Conservation (phyloP, 306 rosid species). For the Quercus robur region DNA sequence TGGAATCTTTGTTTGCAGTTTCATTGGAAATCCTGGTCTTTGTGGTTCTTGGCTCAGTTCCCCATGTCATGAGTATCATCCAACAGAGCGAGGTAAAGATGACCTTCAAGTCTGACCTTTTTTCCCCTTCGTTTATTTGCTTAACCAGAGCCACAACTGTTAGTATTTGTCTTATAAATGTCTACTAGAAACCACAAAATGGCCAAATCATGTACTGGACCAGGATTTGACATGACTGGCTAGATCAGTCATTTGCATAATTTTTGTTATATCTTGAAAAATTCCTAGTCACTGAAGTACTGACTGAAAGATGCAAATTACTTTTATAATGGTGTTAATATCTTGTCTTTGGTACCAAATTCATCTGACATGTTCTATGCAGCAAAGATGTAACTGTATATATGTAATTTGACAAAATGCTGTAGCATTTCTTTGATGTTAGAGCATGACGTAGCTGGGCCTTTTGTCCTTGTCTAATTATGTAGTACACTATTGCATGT, state of each 20-base stretch:
- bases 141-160: background rate
- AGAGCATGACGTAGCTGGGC: background rate
- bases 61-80: constrained; percentile 56
- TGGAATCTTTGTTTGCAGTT: constrained; percentile 42
- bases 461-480: background rate
- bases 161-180: background rate
- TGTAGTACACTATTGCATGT: background rate
- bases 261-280: background rate
- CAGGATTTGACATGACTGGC: background rate
- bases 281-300: background rate
- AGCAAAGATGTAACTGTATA: background rate
- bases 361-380: background rate
- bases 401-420: background rate
- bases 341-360: background rate
- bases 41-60: constrained; percentile 82
- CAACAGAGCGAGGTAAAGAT: constrained; percentile 64
- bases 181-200: background rate
- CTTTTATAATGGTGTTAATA: background rate
- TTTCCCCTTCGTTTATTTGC: background rate
- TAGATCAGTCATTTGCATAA: background rate
- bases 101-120: background rate
- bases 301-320: background rate
- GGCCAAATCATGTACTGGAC: background rate
- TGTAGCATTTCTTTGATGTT: background rate
- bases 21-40: constrained; percentile 81